Percentiles rank a stretch among this genome's conserved stretches.
These are phyloP conservation scores for Cunninghamia lanceolata DNA, from an alignment of 75 land plant genomes.

Conservation along the genomic window DNA sequence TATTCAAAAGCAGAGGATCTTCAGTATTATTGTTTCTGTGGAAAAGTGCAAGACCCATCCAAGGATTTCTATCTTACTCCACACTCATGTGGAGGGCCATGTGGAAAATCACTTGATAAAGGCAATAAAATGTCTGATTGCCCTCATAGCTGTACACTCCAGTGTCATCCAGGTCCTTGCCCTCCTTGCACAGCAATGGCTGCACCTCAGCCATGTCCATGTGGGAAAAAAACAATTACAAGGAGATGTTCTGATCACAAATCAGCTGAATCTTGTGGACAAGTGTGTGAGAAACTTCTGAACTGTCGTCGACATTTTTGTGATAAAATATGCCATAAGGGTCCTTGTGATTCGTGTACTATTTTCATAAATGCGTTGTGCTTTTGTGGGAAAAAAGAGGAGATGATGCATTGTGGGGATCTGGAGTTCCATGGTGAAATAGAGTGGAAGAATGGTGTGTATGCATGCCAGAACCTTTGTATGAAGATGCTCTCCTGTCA, in stretches of 20 bases:
- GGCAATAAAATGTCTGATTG: constrained; percentile 45
- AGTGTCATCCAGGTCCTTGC: constrained; percentile 98
- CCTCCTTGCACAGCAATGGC: constrained; percentile 95
- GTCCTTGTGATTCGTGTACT: constrained; percentile 67
- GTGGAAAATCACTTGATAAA: constrained; percentile 68
- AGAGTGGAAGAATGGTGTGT: constrained; percentile 52
- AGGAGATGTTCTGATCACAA: constrained; percentile 74
- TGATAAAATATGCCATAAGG: constrained; percentile 68
- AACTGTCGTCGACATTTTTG: constrained; percentile 84
- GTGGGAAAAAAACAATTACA: constrained; percentile 70
- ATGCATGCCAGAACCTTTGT: constrained; percentile 66
- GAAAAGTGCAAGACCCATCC: constrained; percentile 73
- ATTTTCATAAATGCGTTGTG: constrained; percentile 62
- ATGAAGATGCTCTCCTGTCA: constrained; percentile 65
- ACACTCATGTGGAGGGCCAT: constrained; percentile 97
- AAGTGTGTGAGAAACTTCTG: constrained; percentile 60
- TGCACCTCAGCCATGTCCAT: constrained; percentile 71
- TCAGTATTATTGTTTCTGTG: constrained; percentile 85
- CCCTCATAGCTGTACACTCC: constrained; percentile 84
- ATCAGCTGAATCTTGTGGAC: constrained; percentile 63
- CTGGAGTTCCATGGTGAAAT: constrained; percentile 73
- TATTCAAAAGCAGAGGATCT: constrained; percentile 51
- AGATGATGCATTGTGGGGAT: constrained; percentile 61
- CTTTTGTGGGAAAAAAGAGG: constrained; percentile 79
- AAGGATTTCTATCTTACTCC: constrained; percentile 87